phyloP scores from a whole-genome alignment of 2,329 filamentous ascomycete species.

The Beauveria bassiana region DNA sequence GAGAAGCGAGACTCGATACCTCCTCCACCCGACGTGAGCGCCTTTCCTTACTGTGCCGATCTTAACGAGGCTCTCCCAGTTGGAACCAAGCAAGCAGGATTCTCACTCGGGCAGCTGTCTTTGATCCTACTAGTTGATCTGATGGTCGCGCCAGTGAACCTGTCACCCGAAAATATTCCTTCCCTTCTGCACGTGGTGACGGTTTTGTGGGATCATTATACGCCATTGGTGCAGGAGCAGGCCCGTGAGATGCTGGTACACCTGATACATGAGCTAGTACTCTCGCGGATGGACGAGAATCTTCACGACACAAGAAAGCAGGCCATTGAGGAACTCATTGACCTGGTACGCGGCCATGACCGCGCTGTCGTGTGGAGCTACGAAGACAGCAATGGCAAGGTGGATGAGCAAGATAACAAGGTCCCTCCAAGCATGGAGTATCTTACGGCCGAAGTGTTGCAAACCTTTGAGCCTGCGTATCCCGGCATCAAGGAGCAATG shows the following conservation, averaged over 20 bases:
- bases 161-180: constrained; percentile 72
- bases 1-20: constrained; percentile 66
- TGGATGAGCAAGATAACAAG: constrained; percentile 63
- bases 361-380: constrained; percentile 86
- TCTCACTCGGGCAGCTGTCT: constrained; percentile 87
- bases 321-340: constrained; percentile 80
- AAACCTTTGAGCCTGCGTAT: constrained; percentile 77
- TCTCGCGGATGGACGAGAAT: constrained; percentile 66
- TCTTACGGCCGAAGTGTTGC: constrained; percentile 72
- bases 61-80: constrained; percentile 70
- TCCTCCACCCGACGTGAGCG: constrained; percentile 63
- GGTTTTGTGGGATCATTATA: constrained; percentile 97
- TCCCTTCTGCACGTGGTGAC: constrained; percentile 84
- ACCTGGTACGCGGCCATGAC: constrained; percentile 78
- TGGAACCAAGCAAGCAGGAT: constrained; percentile 84
- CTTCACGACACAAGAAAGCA: constrained; percentile 55
- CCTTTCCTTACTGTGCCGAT: constrained; percentile 85
- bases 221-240: constrained; percentile 88
- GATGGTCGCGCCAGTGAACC: constrained; percentile 83
- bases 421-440: constrained; percentile 84
- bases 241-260: constrained; percentile 97
- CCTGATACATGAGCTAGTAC: constrained; percentile 90
- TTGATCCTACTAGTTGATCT: constrained; percentile 91
- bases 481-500: constrained; percentile 85
- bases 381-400: constrained; percentile 80